Base-by-base conservation (phyloP, 2,329 filamentous ascomycete genomes). In the Dothistroma septosporum region DNA sequence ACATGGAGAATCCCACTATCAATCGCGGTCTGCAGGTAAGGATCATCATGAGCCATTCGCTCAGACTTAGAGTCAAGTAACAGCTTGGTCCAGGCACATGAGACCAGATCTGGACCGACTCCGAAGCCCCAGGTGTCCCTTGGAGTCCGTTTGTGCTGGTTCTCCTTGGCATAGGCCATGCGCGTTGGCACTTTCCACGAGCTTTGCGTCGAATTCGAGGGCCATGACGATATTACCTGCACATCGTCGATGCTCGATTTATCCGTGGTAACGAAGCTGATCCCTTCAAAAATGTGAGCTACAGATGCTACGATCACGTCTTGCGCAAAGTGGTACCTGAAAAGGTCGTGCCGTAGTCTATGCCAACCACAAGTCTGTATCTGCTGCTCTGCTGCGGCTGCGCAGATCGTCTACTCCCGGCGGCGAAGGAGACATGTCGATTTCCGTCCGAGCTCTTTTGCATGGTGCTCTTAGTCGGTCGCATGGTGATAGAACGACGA, bases 221-320 rank as follows among this genome's bases (percentile, higher is more conserved):
- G 62, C 62, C 62, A 64, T 16, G 61, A 52, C 12, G 57, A 48
- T 22, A 64, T 59, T 1, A 64, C 62, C 16, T 63, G 44, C 14
- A 64, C 62, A 41, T 64, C 62, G 28, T 64, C 62, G 10, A 63
- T 53, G 28, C 55, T 58, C 8, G 41, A 33, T 46, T 64, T 64
- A 33, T 64, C 62, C n/a, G 62, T 64, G 9, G 62, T 62, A 7
- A 59, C 61, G 33, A 58, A 64, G 56, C 62, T 64, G 22, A 64
- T 44, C 12, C 62, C 62, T 64, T 7, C n/a, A 16, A n/a, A 2
- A 12, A 21, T 32, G 37, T 41, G 16, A 37, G 41, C 24, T 22
- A n/a, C 24, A 24, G 33, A 41, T 8, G 12, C 9, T 6, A 22
- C 12, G n/a, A 22, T 14, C 22, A 28, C 12, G 37, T 19, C 53